Base-by-base conservation (phyloP, 2,329 filamentous ascomycete genomes). In the Biscogniauxia sp. region DNA sequence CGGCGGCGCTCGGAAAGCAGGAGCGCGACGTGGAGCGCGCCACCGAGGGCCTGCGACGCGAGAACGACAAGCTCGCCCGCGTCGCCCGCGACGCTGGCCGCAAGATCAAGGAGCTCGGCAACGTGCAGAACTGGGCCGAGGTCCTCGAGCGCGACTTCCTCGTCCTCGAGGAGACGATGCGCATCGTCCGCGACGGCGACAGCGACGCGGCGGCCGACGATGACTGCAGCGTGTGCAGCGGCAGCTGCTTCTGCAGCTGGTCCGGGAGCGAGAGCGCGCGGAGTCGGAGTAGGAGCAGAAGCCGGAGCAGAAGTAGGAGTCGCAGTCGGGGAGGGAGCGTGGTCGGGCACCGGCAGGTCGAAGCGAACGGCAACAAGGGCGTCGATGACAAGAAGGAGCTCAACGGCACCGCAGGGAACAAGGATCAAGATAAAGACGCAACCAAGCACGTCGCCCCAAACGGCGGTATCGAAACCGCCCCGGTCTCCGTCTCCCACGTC, bases 51-150 rank as follows among this genome's bases (percentile, higher is more conserved):
- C 75, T 93, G 73, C 78, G 82, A 54, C 82, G 82, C 66, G 88
- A 92, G 72, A 88, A 83, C 55, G 85, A 88, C 63, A 84, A 85
- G 74, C 82, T 91, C 70, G 83, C 85, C 66, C 83, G 83, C 66
- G 79, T 91, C 67, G 86, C 87, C 5, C 83, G 84, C 66, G 82
- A 81, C 60, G 87, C 88, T 41, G 83, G 84, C 53, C 82, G 82
- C 65, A 82, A 82, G 70, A 78, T 94, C 61, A 93, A 93, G 77
- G 90, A 93, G 80, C 79, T 93, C 63, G 66, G 91, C 23, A 88
- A 93, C 72, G 84, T 94, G 71, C 90, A 94, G 80, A 93, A 93
- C 74, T 95, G 91, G 91, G 90, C 91, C 20, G 91, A 95, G 82
- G 86, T 93, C 76, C 80, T 94, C 70, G 91, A 88, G 80, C 75